Conservation (phyloP, 345 rosid species). For the Gossypium thurberi region DNA sequence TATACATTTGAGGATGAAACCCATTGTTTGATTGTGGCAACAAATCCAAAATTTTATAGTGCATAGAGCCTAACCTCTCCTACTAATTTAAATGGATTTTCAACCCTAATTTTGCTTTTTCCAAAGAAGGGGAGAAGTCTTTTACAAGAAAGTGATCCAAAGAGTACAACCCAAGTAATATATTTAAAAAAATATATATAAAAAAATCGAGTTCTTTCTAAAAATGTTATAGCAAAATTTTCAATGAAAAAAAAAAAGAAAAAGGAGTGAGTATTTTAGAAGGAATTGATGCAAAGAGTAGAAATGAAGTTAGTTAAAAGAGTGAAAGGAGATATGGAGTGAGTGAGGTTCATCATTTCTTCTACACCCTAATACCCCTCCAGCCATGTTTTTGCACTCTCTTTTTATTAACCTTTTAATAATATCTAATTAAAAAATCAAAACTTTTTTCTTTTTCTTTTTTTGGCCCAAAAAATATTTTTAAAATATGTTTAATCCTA, state of each 20-base stretch:
- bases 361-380: background rate
- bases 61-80: constrained; percentile 15
- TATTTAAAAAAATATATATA: background rate
- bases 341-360: constrained; percentile 26
- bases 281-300: constrained; percentile 38
- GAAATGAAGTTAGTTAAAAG: constrained; percentile 29
- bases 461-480: background rate
- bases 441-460: no score
- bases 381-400: no score
- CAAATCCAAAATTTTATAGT: background rate
- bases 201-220: background rate
- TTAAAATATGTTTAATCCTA: no score
- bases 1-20: background rate
- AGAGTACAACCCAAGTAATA: constrained; percentile 44
- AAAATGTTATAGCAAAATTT: background rate
- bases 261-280: constrained; percentile 18
- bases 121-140: constrained; percentile 19
- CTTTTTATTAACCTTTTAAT: no score
- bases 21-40: background rate
- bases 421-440: no score
- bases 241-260: background rate
- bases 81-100: background rate
- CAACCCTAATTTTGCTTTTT: constrained; percentile 9
- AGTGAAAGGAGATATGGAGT: constrained; percentile 6
- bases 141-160: constrained; percentile 35